These are phyloP conservation scores for Mycena amicta DNA, from an alignment of 768 basidiomycete genomes.

Conservation along the genomic window DNA sequence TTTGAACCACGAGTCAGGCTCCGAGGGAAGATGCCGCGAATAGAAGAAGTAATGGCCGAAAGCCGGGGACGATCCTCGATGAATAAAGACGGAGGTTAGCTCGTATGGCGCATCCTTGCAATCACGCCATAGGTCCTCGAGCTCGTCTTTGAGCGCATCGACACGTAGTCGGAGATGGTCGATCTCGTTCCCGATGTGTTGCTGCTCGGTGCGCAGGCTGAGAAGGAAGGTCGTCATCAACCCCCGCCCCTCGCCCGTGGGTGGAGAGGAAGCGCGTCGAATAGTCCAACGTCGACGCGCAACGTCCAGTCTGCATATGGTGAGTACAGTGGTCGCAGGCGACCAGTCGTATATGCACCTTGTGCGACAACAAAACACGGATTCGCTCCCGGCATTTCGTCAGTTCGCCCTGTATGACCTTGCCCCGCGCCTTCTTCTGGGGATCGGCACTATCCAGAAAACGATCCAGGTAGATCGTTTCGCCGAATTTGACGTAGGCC, in stretches of 20 bases:
- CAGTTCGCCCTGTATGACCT: constrained; percentile 69
- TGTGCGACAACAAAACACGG: constrained; percentile 66
- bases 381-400: constrained; percentile 67
- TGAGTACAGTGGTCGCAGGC: background rate
- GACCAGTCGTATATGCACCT: constrained; percentile 49
- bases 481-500: constrained; percentile 88
- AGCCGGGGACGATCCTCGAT: constrained; percentile 84
- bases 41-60: constrained; percentile 98
- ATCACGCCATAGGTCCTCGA: constrained; percentile 78
- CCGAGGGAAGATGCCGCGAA: constrained; percentile 79
- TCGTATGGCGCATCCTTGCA: constrained; percentile 76
- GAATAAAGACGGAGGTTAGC: constrained; percentile 92
- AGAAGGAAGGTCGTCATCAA: constrained; percentile 62
- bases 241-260: constrained; percentile 46
- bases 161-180: constrained; percentile 54
- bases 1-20: constrained; percentile 90
- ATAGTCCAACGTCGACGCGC: constrained; percentile 54
- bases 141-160: constrained; percentile 58
- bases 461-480: constrained; percentile 88
- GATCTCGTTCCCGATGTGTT: constrained; percentile 56
- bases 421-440: constrained; percentile 70
- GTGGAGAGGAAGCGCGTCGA: constrained; percentile 60
- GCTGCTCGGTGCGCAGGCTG: constrained; percentile 57
- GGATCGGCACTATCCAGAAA: constrained; percentile 80
- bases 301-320: constrained; percentile 61